Evolutionary conservation across 2,329 filamentous ascomycete species (phyloP).

Genomic region (Beauveria varroae): DNA sequence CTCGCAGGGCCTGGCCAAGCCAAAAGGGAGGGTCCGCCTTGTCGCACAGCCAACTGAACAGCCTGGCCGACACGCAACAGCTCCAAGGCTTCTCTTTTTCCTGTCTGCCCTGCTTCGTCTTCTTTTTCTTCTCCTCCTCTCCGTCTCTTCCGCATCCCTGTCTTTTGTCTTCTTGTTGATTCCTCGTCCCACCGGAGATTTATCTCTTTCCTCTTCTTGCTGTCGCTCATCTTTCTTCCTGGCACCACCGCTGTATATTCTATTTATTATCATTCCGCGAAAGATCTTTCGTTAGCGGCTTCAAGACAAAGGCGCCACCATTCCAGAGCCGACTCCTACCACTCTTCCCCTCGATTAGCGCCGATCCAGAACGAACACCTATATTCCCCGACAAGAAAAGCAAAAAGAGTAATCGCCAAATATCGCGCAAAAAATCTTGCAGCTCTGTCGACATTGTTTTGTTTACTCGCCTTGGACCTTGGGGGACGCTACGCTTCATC

Average conservation of each 20-base stretch:
- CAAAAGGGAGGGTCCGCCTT: background rate
- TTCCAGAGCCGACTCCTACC: background rate
- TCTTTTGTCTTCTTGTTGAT: background rate
- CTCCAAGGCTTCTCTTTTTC: background rate
- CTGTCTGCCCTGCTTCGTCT: background rate
- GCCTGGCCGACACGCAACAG: background rate
- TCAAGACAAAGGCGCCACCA: background rate
- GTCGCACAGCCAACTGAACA: conserved; percentile 9
- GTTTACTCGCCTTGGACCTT: background rate
- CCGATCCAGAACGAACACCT: background rate
- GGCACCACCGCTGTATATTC: background rate
- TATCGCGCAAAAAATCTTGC: background rate
- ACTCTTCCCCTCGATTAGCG: conserved; percentile 5
- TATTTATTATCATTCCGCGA: background rate
- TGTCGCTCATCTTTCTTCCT: background rate
- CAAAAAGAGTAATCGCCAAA: background rate
- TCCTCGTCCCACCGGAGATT: background rate
- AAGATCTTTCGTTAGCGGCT: background rate
- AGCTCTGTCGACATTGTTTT: background rate
- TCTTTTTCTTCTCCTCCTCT: background rate
- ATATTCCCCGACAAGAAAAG: background rate
- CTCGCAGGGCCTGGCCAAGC: no score
- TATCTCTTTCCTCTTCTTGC: background rate
- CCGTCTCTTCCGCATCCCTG: background rate
- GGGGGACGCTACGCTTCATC: background rate